Base-by-base conservation (phyloP, 805 yeast species). In the Ogataea neopini region DNA sequence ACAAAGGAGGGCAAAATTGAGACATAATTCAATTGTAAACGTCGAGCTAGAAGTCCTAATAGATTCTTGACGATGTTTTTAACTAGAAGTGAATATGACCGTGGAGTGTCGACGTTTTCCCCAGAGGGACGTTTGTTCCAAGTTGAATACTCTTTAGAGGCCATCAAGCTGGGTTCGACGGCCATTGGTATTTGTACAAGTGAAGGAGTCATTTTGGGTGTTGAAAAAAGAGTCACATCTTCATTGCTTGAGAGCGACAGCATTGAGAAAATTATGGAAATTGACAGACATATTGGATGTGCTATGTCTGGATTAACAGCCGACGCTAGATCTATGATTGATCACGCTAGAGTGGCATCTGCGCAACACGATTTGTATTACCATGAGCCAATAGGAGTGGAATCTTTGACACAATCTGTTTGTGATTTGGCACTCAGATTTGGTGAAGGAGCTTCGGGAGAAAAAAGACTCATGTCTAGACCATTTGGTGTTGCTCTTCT, bases 301-400 rank as follows among this genome's bases (percentile, higher is more conserved):
- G 99, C 99, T 59, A 94, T 94, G 97, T 84, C 95, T 54, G 99
- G 99, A 3, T 77, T 95, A 55, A 94, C 98, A 2, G 98, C 99
- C 2, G 99, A 94, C 72, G 99, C 99, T 14, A 80, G 98, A 63
- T 88, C 96, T 26, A 90, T 94, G 96, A 90, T 94, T 62, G 98
- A 95, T 66, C 99, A 94, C 63, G 99, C 99, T 15, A 79, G 99
- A 61, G 96, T 89, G 18, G 81, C 86, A 8, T 80, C 90, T 9
- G 84, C 91, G 56, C 89, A 91, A 58, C 99, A 94, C 69, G 79
- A 84, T 56, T 76, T 94, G 61, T 87, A 89, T 67, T 94, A 88
- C 62, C 92, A 94, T 69, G 99, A 94, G 70, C 83, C 86, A 43
- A 88, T 94, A 61, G 85, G 87, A 45, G 95, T 92, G 25, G 98